These are phyloP conservation scores for Withania somnifera DNA, from an alignment of 305 asterid species.

Conservation along the genomic window DNA sequence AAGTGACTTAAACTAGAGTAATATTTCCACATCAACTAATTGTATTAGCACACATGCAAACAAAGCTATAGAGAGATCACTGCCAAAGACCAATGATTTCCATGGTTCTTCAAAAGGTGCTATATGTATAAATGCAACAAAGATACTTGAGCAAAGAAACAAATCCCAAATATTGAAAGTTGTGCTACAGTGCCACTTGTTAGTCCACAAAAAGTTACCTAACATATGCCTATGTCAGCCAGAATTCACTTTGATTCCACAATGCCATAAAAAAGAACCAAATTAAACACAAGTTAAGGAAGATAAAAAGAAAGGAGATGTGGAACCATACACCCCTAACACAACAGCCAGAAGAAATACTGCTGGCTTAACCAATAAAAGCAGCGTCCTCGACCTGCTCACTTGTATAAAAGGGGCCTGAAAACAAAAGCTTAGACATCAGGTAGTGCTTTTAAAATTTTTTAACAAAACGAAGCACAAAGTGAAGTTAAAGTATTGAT, in stretches of 20 bases:
- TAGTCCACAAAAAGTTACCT: neutral
- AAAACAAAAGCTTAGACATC: neutral
- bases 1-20: neutral
- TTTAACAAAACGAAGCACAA: neutral
- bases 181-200: neutral
- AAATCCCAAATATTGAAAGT: neutral
- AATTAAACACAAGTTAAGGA: neutral
- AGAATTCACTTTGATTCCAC: neutral
- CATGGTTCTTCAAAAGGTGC: neutral
- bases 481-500: neutral
- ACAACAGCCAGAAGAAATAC: slow-evolving; percentile 65
- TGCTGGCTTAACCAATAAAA: slow-evolving; percentile 74
- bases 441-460: neutral
- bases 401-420: slow-evolving; percentile 99
- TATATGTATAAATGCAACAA: neutral
- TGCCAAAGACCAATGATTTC: neutral
- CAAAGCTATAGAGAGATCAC: neutral
- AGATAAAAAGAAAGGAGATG: neutral
- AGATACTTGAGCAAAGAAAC: neutral
- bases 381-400: slow-evolving; percentile 78
- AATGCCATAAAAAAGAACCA: neutral
- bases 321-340: slow-evolving; percentile 63
- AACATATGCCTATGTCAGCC: neutral
- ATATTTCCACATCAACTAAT: neutral
- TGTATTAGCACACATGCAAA: neutral